Conservation (phyloP, 2,329 filamentous ascomycete species). For the Nemania abortiva region DNA sequence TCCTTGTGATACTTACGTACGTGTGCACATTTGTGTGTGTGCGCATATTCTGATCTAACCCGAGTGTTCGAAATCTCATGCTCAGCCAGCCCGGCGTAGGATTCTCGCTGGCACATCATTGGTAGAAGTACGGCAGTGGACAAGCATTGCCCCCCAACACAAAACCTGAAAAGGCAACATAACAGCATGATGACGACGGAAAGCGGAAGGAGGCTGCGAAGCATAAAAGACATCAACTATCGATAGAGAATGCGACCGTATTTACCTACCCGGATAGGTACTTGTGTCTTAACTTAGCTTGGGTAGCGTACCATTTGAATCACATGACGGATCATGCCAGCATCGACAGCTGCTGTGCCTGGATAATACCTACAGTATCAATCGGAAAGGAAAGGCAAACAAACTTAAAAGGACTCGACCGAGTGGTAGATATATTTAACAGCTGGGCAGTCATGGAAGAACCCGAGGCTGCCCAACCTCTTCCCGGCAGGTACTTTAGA, state of each 20-base stretch:
- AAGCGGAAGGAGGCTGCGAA: conserved; percentile 32
- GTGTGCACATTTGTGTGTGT: background rate
- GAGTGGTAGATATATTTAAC: background rate
- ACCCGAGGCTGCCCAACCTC: background rate
- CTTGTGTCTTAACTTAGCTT: background rate
- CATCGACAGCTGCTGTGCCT: background rate
- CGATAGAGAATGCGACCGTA: background rate
- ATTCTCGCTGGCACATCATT: conserved; percentile 14
- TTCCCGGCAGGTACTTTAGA: background rate
- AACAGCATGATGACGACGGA: conserved; percentile 16
- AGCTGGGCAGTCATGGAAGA: background rate
- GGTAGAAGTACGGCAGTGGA: conserved; percentile 18
- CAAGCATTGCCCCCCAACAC: conserved; percentile 3
- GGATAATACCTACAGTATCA: background rate
- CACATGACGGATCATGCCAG: conserved; percentile 29
- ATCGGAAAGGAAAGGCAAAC: background rate
- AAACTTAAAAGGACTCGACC: background rate
- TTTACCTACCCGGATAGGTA: background rate
- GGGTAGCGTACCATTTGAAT: conserved; percentile 18
- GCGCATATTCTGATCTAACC: conserved; percentile 6
- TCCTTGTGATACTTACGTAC: conserved; percentile 2
- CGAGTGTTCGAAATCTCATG: conserved; percentile 11
- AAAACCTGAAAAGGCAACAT: background rate
- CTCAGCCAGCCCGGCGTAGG: conserved; percentile 13
- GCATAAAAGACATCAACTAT: conserved; percentile 7